Percentiles rank a stretch among this genome's conserved stretches.
phyloP scores from a whole-genome alignment of 2,329 filamentous ascomycete genomes.

The Xylariaceae sp. region DNA sequence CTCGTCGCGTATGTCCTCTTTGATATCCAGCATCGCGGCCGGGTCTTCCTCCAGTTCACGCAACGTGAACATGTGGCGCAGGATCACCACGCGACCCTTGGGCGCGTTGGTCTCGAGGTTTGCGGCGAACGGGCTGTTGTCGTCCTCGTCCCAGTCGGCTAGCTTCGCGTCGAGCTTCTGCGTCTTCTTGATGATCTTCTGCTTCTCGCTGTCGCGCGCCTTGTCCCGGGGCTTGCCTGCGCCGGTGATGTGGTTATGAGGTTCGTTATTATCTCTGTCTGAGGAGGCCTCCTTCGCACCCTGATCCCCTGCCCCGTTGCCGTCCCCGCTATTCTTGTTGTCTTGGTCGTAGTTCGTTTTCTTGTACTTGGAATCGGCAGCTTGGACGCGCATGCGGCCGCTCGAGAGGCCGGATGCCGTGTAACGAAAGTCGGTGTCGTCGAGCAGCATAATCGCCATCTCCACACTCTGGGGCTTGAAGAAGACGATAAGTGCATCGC shows the following conservation, averaged over 20 bases:
- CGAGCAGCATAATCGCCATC: constrained; percentile 73
- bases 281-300: constrained; percentile 10
- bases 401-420: constrained; percentile 43
- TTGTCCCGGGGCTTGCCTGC: constrained; percentile 41
- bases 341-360: constrained; percentile 63
- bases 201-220: constrained; percentile 61
- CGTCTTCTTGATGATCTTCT: constrained; percentile 86
- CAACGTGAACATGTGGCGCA: constrained; percentile 91
- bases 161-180: constrained; percentile 89
- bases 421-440: constrained; percentile 76
- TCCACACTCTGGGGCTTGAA: constrained; percentile 92
- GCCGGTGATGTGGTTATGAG: constrained; percentile 37
- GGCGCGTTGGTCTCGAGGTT: constrained; percentile 45
- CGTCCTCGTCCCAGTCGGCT: constrained; percentile 92
- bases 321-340: constrained; percentile 14
- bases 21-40: constrained; percentile 79
- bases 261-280: neutral
- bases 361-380: constrained; percentile 88
- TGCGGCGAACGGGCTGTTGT: constrained; percentile 44
- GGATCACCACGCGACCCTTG: constrained; percentile 76
- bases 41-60: constrained; percentile 80
- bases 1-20: constrained; percentile 88
- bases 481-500: constrained; percentile 87
- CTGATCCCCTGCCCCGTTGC: constrained; percentile 15
- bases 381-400: constrained; percentile 73